Evolutionary conservation across 345 rosid species (phyloP).

Genomic region (Eucalyptus shirleyi): DNA sequence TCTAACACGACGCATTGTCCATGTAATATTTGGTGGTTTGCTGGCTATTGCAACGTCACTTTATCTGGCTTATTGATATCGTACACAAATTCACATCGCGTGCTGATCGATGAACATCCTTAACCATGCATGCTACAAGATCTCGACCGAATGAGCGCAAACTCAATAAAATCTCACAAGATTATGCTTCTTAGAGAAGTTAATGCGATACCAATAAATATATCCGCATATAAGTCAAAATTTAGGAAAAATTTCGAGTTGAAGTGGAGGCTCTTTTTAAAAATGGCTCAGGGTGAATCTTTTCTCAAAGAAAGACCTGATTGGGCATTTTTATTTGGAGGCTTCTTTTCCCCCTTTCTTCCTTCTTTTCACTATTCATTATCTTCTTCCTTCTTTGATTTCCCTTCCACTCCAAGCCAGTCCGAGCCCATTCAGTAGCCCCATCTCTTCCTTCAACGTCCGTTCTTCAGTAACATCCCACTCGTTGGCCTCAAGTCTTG

Average conservation of each 20-base stretch:
- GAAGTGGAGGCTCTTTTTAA: no score
- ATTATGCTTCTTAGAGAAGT: background rate
- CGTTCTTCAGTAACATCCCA: background rate
- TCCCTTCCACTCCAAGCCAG: background rate
- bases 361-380: background rate
- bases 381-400: background rate
- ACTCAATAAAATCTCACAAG: background rate
- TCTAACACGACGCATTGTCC: background rate
- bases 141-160: rapidly evolving
- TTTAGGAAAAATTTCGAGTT: background rate
- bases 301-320: background rate
- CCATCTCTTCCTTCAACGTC: background rate
- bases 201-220: background rate
- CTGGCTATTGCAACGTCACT: background rate
- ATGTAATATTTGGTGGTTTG: background rate
- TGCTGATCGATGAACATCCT: background rate
- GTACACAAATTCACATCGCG: background rate
- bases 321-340: background rate
- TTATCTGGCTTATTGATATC: background rate
- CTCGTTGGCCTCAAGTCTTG: background rate
- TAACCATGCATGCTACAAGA: background rate
- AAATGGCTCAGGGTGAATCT: no score
- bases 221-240: background rate
- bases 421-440: background rate
- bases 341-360: no score